phyloP scores from a whole-genome alignment of 345 rosid genomes.

The Rhodamnia argentea region DNA sequence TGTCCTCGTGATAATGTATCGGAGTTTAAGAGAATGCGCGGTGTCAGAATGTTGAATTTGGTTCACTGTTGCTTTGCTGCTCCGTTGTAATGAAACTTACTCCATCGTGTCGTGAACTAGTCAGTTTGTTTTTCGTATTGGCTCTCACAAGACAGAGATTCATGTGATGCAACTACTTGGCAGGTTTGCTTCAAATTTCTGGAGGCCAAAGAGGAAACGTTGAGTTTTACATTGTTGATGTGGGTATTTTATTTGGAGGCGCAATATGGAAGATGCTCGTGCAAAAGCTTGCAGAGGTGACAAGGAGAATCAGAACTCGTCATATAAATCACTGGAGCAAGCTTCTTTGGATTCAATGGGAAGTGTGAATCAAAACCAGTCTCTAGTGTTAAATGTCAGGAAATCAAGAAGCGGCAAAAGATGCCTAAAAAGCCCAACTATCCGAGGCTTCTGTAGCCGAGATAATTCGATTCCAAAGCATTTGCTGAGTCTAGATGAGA shows the following conservation, averaged over 20 bases:
- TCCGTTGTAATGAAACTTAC: background rate
- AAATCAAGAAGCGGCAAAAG: constrained; percentile 39
- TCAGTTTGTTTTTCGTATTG: background rate
- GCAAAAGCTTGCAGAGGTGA: constrained; percentile 22
- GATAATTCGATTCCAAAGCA: constrained; percentile 63
- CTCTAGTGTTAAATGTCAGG: constrained; percentile 34
- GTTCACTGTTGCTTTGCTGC: background rate
- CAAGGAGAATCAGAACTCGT: constrained; percentile 9
- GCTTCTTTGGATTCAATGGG: background rate
- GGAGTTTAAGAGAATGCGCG: background rate
- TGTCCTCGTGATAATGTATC: background rate
- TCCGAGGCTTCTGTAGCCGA: constrained; percentile 25
- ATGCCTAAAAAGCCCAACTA: constrained; percentile 30
- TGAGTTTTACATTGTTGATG: background rate
- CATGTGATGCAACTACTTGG: background rate
- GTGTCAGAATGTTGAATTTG: background rate
- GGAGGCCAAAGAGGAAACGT: constrained; percentile 10
- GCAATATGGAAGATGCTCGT: constrained; percentile 40
- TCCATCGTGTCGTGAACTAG: background rate
- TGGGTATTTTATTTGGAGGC: constrained; percentile 2
- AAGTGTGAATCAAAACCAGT: constrained; percentile 3
- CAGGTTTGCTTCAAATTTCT: constrained; percentile 14
- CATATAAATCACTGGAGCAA: constrained; percentile 13
- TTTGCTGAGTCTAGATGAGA: constrained; percentile 66
- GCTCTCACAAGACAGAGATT: background rate